These are phyloP conservation scores for Zygosaccharomyces pseudorouxii DNA, from an alignment of 805 yeast species.

Conservation along the genomic window DNA sequence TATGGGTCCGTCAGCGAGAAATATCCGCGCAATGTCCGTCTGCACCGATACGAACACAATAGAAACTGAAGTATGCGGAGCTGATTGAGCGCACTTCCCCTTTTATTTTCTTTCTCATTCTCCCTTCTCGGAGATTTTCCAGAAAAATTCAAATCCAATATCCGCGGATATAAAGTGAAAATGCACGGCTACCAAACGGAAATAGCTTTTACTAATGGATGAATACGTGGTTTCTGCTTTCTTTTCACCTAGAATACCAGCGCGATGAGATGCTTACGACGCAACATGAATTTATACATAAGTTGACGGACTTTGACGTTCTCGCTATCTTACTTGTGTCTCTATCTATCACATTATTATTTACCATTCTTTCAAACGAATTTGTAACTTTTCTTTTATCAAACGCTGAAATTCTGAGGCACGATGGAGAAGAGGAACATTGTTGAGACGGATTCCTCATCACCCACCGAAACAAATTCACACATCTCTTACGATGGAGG, in stretches of 20 bases:
- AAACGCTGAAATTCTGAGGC: no score
- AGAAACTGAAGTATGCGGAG: not conserved
- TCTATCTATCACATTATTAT: no score
- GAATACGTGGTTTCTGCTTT: not conserved
- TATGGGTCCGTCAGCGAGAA: not conserved
- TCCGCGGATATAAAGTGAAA: not conserved
- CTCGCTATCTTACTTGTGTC: no score
- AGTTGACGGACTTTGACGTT: no score
- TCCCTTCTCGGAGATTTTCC: not conserved
- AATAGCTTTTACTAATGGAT: not conserved
- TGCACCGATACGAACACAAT: not conserved
- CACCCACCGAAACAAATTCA: not conserved
- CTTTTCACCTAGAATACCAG: not conserved
- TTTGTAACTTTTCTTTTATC: no score
- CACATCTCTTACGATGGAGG: not conserved
- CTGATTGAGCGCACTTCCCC: not conserved
- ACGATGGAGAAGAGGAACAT: not conserved
- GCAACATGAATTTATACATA: no score
- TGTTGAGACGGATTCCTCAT: not conserved
- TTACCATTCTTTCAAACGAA: no score
- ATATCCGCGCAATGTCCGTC: not conserved
- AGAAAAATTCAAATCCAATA: not conserved
- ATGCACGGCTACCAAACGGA: not conserved
- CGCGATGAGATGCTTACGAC: no score
- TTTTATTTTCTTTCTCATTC: no score